Percentiles rank a stretch among this genome's conserved stretches.
Evolutionary conservation across 1,139 yeast genomes (phyloP).

Genomic region (Taphrina betulina): DNA sequence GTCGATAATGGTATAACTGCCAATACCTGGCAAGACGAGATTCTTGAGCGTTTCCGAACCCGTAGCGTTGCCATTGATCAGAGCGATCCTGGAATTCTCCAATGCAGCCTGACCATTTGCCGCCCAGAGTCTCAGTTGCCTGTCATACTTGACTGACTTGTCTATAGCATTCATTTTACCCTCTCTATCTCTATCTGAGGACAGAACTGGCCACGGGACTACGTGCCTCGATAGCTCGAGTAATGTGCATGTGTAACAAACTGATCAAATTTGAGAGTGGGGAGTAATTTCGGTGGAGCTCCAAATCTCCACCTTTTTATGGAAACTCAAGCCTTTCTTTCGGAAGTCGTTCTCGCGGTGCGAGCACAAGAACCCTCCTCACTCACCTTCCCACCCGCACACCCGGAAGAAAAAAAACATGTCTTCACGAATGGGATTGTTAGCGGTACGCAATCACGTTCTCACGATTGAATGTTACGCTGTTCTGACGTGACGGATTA

Average conservation of each 20-base stretch:
- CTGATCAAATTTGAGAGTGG: no score
- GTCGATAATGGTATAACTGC: constrained; percentile 63
- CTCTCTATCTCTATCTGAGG: no score
- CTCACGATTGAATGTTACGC: not conserved
- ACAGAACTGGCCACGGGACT: no score
- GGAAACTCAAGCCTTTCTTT: no score
- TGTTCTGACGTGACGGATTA: not conserved
- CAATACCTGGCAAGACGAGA: constrained; percentile 66
- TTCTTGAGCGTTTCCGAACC: constrained; percentile 76
- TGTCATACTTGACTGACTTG: constrained; percentile 58
- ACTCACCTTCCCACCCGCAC: no score
- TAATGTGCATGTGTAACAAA: no score
- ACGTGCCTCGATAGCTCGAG: no score
- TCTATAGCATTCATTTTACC: constrained; percentile 19
- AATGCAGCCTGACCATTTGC: constrained; percentile 67
- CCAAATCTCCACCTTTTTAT: no score
- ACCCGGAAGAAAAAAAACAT: no score
- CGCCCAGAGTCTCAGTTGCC: constrained; percentile 90
- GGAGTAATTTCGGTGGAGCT: no score
- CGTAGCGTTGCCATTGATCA: constrained; percentile 60
- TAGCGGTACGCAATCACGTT: constrained; percentile 6
- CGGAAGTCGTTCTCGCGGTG: no score
- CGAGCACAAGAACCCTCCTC: no score
- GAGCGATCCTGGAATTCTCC: constrained; percentile 59
- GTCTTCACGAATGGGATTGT: constrained; percentile 24